Percentiles rank a stretch among this genome's conserved stretches.
Evolutionary conservation across 495 filamentous ascomycete genomes (phyloP).

Genomic region (Physcia stellaris): DNA sequence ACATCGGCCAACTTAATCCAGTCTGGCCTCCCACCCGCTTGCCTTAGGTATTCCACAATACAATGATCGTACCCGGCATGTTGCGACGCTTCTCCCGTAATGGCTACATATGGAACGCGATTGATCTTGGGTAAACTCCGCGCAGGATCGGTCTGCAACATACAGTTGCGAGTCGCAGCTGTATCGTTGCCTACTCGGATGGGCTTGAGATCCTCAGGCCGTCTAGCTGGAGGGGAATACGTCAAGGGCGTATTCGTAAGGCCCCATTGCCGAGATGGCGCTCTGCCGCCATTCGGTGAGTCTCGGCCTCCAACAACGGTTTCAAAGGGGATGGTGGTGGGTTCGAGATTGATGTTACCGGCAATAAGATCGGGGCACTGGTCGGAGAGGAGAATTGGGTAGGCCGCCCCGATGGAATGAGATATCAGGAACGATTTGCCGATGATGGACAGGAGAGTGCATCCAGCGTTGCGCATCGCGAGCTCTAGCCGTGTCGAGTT

Average conservation of each 20-base stretch:
- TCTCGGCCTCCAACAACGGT: conserved; percentile 17
- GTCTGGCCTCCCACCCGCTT: conserved; percentile 36
- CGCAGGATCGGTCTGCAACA: conserved; percentile 33
- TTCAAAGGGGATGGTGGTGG: conserved; percentile 36
- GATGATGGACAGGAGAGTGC: conserved; percentile 31
- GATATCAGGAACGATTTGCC: conserved; percentile 30
- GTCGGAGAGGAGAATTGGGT: conserved; percentile 35
- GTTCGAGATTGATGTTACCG: conserved; percentile 38
- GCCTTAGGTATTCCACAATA: conserved; percentile 35
- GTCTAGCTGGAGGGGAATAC: conserved; percentile 30
- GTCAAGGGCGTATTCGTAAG: conserved; percentile 35
- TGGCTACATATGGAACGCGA: conserved; percentile 29
- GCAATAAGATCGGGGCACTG: conserved; percentile 28
- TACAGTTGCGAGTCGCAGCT: conserved; percentile 13
- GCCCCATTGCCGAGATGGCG: conserved; percentile 24
- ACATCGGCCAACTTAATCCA: conserved; percentile 30
- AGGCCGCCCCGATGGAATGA: conserved; percentile 38
- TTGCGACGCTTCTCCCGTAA: conserved; percentile 40
- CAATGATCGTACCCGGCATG: conserved; percentile 44
- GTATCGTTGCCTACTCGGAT: background rate
- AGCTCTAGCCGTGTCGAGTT: conserved; percentile 21
- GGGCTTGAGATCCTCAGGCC: background rate
- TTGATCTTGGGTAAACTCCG: conserved; percentile 35
- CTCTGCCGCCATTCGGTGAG: conserved; percentile 2
- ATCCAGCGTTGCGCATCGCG: conserved; percentile 25